Conservation (phyloP, 257 asterid genomes). For the Sherardia arvensis region DNA sequence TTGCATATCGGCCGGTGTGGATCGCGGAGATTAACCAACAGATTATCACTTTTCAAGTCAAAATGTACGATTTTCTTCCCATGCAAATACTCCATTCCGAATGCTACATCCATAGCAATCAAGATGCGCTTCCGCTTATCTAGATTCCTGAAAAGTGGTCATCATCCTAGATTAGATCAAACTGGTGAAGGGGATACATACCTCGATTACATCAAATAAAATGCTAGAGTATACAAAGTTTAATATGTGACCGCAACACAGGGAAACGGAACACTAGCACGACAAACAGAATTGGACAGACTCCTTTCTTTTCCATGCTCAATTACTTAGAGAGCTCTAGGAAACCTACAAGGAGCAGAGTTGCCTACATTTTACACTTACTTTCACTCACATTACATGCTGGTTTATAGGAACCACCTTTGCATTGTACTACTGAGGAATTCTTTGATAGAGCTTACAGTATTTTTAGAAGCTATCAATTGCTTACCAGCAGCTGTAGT, state of each 20-base stretch:
- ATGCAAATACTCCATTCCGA: conserved; percentile 98
- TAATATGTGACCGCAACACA: no score
- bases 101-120: conserved; percentile 94
- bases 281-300: background rate
- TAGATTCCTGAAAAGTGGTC: conserved; percentile 44
- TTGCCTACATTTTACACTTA: background rate
- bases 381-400: background rate
- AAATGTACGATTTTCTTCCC: conserved; percentile 94
- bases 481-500: background rate
- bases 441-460: background rate
- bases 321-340: background rate
- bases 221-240: background rate
- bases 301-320: background rate
- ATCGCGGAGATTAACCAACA: conserved; percentile 95
- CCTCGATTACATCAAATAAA: background rate
- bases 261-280: background rate
- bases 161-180: background rate
- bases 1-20: conserved; percentile 99
- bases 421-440: background rate
- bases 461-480: background rate
- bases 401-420: background rate
- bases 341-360: background rate
- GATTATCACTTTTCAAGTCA: conserved; percentile 93
- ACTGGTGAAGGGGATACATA: background rate
- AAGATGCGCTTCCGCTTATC: conserved; percentile 90